Evolutionary conservation across 768 basidiomycete genomes (phyloP).

Genomic region (Suillus americanus): DNA sequence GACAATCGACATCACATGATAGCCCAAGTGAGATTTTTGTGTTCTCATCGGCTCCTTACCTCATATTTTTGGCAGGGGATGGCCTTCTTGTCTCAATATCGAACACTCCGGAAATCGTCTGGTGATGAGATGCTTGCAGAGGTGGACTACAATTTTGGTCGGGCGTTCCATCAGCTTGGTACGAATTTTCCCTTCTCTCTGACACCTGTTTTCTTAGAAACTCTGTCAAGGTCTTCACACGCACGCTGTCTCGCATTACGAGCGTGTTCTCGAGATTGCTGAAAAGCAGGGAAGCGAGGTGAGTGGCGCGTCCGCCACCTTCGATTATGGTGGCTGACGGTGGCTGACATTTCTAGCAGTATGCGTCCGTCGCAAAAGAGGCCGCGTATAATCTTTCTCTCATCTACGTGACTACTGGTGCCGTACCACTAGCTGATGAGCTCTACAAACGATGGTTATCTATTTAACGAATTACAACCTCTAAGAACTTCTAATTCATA

Average conservation of each 20-base stretch:
- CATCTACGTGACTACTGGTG: constrained; percentile 80
- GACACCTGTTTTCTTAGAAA: background rate
- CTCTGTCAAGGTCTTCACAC: constrained; percentile 64
- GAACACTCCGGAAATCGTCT: constrained; percentile 52
- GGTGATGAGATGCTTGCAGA: constrained; percentile 53
- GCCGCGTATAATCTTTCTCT: constrained; percentile 87
- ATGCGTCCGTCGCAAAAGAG: constrained; percentile 60
- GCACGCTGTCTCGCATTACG: constrained; percentile 84
- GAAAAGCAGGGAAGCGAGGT: constrained; percentile 39
- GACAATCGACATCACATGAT: constrained; percentile 93
- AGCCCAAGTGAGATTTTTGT: constrained; percentile 49
- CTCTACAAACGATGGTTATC: constrained; percentile 84
- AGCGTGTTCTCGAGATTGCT: constrained; percentile 65
- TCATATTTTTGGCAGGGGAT: constrained; percentile 52
- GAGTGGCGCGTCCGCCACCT: constrained; percentile 18
- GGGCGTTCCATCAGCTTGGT: constrained; percentile 94
- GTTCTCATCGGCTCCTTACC: background rate
- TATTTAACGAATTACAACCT: constrained; percentile 38
- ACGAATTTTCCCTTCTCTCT: constrained; percentile 17
- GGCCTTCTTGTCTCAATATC: constrained; percentile 83
- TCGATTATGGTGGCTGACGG: constrained; percentile 7
- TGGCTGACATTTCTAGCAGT: constrained; percentile 34
- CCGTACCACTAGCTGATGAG: constrained; percentile 63
- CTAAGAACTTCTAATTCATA: background rate
- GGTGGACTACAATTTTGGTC: constrained; percentile 91